Evolutionary conservation across 2,329 filamentous ascomycete species (phyloP).

Genomic region (Neonectria ditissima): DNA sequence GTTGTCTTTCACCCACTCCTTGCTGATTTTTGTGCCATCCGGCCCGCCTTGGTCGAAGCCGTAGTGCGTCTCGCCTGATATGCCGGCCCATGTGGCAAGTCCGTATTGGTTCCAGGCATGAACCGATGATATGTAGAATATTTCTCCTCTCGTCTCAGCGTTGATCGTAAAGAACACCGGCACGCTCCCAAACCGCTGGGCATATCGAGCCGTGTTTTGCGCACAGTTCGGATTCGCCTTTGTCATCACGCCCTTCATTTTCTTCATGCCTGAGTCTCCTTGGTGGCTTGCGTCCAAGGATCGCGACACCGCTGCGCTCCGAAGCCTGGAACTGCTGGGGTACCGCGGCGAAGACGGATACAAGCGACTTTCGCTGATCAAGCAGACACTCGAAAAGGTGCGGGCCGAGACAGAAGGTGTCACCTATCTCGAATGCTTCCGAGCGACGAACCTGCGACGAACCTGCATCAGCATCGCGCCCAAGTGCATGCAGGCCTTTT

Average conservation of each 20-base stretch:
- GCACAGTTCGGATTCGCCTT: slow-evolving; percentile 50
- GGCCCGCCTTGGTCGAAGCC: slow-evolving; percentile 44
- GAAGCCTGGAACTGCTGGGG: no score
- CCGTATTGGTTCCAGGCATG: slow-evolving; percentile 68
- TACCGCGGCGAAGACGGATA: slow-evolving; percentile 40
- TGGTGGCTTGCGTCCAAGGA: slow-evolving; percentile 53
- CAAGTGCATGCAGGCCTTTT: slow-evolving; percentile 50
- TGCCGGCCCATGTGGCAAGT: slow-evolving; percentile 66
- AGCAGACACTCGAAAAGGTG: slow-evolving; percentile 50
- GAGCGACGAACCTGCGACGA: slow-evolving; percentile 51
- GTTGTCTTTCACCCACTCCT: slow-evolving; percentile 63
- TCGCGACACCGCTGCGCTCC: no score
- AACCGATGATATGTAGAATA: slow-evolving; percentile 59
- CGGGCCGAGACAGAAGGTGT: slow-evolving; percentile 51
- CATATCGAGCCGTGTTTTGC: slow-evolving; percentile 50
- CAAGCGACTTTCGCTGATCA: slow-evolving; percentile 45
- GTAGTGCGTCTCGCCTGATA: slow-evolving; percentile 53
- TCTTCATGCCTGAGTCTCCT: slow-evolving; percentile 58
- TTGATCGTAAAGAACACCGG: slow-evolving; percentile 49
- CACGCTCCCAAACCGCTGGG: slow-evolving; percentile 45
- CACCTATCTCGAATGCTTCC: slow-evolving; percentile 56
- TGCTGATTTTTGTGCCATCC: slow-evolving; percentile 58
- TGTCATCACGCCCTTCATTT: slow-evolving; percentile 45
- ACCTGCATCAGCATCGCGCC: slow-evolving; percentile 54
- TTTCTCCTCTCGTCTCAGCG: slow-evolving; percentile 46